Percentiles rank a stretch among this genome's conserved stretches.
Evolutionary conservation across 1,139 yeast species (phyloP).

Genomic region (Debaryomycetaceae sp.): DNA sequence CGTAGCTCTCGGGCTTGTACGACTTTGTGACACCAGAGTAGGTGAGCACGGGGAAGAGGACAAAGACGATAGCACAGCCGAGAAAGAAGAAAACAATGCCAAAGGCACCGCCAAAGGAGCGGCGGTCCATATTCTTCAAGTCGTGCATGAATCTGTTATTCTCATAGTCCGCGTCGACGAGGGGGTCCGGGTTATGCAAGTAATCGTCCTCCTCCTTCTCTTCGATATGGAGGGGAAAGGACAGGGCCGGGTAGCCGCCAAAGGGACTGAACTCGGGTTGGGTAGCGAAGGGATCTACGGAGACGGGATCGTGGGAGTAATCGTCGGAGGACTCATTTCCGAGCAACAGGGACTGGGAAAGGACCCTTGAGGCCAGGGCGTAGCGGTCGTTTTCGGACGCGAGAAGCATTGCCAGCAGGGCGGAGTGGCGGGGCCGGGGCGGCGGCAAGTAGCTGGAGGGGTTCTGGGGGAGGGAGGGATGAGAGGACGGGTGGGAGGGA

Average conservation of each 20-base stretch:
- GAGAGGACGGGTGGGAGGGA: too few species aligned
- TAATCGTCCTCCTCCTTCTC: conserved; percentile 91
- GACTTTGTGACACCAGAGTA: conserved; percentile 13
- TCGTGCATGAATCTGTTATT: conserved; percentile 15
- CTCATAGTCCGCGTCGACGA: conserved; percentile 55
- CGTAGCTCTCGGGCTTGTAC: conserved; percentile 10
- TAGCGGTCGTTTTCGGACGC: background rate
- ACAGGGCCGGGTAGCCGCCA: conserved; percentile 88
- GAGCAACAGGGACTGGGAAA: background rate
- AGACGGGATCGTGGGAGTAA: conserved; percentile 2
- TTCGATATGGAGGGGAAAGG: conserved; percentile 76
- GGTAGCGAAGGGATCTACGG: conserved; percentile 5
- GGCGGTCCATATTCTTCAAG: conserved; percentile 14
- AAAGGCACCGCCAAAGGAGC: conserved; percentile 13
- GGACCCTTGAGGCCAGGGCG: background rate
- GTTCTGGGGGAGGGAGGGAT: too few species aligned
- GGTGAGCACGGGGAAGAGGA: conserved; percentile 17
- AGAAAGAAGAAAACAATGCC: conserved; percentile 11
- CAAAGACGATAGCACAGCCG: conserved; percentile 13
- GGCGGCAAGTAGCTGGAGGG: too few species aligned
- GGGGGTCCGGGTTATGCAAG: conserved; percentile 87
- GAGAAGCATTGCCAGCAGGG: too few species aligned
- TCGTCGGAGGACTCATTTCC: background rate
- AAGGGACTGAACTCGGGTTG: conserved; percentile 56
- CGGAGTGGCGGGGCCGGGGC: too few species aligned